Conservation (phyloP, 371 early-diverging fungal species). For the Mucor plumbeus region DNA sequence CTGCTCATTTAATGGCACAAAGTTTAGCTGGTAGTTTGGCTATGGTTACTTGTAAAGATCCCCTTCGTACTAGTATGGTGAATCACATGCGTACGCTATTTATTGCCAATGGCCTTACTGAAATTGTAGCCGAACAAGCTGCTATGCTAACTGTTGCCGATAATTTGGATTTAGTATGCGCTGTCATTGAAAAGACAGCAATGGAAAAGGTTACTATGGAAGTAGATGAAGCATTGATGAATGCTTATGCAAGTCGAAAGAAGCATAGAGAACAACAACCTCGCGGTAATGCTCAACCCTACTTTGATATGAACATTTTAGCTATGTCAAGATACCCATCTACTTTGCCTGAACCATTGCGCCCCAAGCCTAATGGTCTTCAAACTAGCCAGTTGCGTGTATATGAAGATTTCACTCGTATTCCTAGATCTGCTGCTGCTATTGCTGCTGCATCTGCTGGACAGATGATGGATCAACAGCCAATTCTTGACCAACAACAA, state of each 20-base stretch:
- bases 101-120: conserved; percentile 69
- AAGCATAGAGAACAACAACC: conserved; percentile 85
- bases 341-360: conserved; percentile 83
- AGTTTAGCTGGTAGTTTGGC: conserved; percentile 81
- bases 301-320: conserved; percentile 82
- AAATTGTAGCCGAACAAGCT: conserved; percentile 79
- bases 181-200: conserved; percentile 91
- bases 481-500: conserved; percentile 20
- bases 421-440: conserved; percentile 42
- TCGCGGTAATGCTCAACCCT: conserved; percentile 77
- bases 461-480: conserved; percentile 23
- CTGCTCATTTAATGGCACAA: conserved; percentile 94
- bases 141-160: conserved; percentile 82
- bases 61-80: conserved; percentile 87
- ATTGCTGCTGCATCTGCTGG: conserved; percentile 22
- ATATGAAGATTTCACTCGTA: conserved; percentile 75
- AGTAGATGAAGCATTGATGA: conserved; percentile 80
- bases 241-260: conserved; percentile 73
- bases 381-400: conserved; percentile 77
- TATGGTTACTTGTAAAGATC: conserved; percentile 92
- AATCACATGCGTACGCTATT: conserved; percentile 77
- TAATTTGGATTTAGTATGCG: conserved; percentile 91
- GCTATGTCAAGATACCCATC: conserved; percentile 76
- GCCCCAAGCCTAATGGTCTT: conserved; percentile 83
- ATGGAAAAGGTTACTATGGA: conserved; percentile 89